Evolutionary conservation across 495 filamentous ascomycete species (phyloP).

Genomic region (Platismatia glauca): DNA sequence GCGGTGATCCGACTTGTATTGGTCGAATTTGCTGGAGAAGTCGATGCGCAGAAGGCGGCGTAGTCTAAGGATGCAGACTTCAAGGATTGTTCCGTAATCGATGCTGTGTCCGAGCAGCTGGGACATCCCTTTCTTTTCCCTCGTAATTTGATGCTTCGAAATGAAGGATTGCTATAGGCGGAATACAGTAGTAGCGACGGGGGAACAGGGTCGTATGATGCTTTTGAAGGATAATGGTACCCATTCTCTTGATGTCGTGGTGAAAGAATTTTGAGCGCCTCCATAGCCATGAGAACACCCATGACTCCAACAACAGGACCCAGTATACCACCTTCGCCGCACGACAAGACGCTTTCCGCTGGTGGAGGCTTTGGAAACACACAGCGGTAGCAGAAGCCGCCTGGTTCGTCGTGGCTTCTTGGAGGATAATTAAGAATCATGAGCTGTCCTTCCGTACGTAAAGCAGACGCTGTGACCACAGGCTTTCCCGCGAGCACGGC

Average conservation of each 20-base stretch:
- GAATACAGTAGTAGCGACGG: constrained; percentile 54
- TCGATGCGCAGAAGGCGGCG: constrained; percentile 62
- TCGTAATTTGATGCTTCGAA: constrained; percentile 65
- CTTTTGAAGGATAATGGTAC: not conserved
- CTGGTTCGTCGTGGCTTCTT: constrained; percentile 33
- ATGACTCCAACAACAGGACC: constrained; percentile 90
- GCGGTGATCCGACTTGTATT: constrained; percentile 53
- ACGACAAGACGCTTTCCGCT: constrained; percentile 63
- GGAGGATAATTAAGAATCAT: constrained; percentile 60
- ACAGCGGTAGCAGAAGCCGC: constrained; percentile 77
- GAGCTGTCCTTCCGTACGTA: constrained; percentile 81
- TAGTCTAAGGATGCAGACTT: constrained; percentile 62
- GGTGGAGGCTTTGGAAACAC: constrained; percentile 84
- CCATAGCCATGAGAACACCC: constrained; percentile 84
- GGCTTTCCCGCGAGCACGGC: constrained; percentile 71
- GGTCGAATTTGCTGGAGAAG: constrained; percentile 34
- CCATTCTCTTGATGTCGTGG: constrained; percentile 1
- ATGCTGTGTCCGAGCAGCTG: constrained; percentile 57
- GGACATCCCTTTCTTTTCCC: constrained; percentile 58
- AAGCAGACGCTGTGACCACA: constrained; percentile 77
- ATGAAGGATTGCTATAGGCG: constrained; percentile 54
- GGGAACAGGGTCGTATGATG: constrained; percentile 37
- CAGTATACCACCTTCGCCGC: constrained; percentile 85
- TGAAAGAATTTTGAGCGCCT: constrained; percentile 75
- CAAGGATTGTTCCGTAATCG: constrained; percentile 54